Conservation (phyloP, 228 moss, liverwort and hornwort genomes). For the Sphagnum fallax region DNA sequence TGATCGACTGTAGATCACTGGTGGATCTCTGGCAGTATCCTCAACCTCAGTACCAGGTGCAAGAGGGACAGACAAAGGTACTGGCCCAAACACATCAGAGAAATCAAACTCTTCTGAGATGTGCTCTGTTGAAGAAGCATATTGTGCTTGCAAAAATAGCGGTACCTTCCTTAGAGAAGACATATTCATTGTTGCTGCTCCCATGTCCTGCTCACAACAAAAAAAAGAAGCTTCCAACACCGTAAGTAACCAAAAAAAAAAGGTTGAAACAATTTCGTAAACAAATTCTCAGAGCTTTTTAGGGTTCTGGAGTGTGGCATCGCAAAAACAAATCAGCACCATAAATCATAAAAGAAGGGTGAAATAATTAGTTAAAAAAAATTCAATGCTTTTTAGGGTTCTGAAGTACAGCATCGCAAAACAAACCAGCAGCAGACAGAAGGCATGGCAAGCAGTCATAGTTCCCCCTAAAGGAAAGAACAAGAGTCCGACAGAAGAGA, state of each 20-base stretch:
- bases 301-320: too few species aligned
- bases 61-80: constrained; percentile 38
- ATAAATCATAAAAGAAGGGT: too few species aligned
- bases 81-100: constrained; percentile 84
- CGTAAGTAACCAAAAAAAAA: too few species aligned
- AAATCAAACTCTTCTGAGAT: constrained; percentile 81
- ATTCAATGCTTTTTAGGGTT: neutral
- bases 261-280: too few species aligned
- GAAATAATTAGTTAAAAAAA: too few species aligned
- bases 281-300: too few species aligned
- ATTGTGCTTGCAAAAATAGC: constrained; percentile 29
- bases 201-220: constrained; percentile 14
- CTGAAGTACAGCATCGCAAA: neutral
- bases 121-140: constrained; percentile 22
- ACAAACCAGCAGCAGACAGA: neutral
- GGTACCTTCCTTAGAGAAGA: constrained; percentile 25
- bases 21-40: constrained; percentile 49
- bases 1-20: constrained; percentile 70
- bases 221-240: neutral
- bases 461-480: too few species aligned
- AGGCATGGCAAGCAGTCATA: neutral
- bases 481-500: too few species aligned
- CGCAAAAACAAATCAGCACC: too few species aligned
- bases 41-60: constrained; percentile 62
- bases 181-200: constrained; percentile 32